Conservation (phyloP, 345 rosid genomes). For the Eucalyptus tenuipes region DNA sequence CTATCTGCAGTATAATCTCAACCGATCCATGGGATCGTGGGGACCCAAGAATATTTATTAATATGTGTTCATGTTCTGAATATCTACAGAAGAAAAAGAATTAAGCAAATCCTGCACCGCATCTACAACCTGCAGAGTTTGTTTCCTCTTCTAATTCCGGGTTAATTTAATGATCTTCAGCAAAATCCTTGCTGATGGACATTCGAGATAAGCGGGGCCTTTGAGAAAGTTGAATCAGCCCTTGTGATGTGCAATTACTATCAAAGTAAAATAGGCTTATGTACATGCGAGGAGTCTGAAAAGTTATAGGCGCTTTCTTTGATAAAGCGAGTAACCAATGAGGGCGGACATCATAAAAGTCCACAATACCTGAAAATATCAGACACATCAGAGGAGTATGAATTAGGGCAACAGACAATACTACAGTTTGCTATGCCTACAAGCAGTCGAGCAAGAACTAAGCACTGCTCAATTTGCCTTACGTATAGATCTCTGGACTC, state of each 20-base stretch:
- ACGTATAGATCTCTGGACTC: not conserved
- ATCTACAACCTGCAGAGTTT: not conserved
- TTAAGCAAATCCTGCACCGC: not conserved
- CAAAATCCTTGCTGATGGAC: not conserved
- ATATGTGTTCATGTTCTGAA: not conserved
- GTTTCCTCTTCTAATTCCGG: not conserved
- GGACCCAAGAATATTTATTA: not conserved
- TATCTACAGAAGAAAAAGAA: not conserved
- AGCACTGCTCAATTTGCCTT: not conserved
- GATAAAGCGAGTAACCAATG: constrained; percentile 95
- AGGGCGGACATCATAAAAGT: constrained; percentile 95
- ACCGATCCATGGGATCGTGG: not conserved
- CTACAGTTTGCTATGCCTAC: not conserved
- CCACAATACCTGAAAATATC: constrained; percentile 67
- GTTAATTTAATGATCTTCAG: not conserved
- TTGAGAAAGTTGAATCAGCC: not conserved
- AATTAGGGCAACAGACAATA: not conserved
- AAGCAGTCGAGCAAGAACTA: not conserved
- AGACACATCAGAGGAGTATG: not conserved
- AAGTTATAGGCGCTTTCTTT: constrained; percentile 58
- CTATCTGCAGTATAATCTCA: not conserved
- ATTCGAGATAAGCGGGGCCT: not conserved
- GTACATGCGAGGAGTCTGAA: not conserved
- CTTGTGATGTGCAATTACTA: not conserved
- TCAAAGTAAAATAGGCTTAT: not conserved